A percentile compares a stretch with the other conserved stretches of the same genome.
Evolutionary conservation across 257 asterid genomes (phyloP).

Genomic region (Apocynum venetum): DNA sequence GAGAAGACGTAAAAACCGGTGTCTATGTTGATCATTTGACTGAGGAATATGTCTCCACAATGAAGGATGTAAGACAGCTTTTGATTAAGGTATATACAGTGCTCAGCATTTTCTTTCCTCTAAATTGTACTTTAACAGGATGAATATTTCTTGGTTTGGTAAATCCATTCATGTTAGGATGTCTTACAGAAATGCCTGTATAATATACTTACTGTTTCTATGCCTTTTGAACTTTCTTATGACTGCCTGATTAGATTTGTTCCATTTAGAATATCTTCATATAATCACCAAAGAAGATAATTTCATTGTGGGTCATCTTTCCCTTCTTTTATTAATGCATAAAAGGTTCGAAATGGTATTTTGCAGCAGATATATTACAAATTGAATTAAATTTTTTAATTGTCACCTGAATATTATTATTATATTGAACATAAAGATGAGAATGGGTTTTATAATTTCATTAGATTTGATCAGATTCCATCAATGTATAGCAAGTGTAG

Average conservation of each 20-base stretch:
- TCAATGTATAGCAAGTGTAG: not conserved
- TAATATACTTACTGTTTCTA: not conserved
- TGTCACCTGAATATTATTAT: not conserved
- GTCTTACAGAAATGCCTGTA: not conserved
- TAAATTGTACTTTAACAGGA: not conserved
- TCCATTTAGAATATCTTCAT: not conserved
- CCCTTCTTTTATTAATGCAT: too few relatives aligned
- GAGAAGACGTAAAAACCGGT: conserved; percentile 93
- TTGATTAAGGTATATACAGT: conserved; percentile 63
- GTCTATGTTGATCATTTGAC: conserved; percentile 94
- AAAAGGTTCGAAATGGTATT: not conserved
- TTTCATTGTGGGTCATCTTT: not conserved
- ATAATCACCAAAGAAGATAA: not conserved
- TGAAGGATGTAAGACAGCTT: conserved; percentile 83
- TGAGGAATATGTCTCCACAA: conserved; percentile 86
- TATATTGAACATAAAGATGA: not conserved
- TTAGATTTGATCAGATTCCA: not conserved
- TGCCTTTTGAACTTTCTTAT: not conserved
- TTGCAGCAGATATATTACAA: not conserved
- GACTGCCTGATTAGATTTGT: not conserved
- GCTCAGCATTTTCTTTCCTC: conserved; percentile 7
- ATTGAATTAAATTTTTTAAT: not conserved
- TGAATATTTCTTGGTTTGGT: not conserved
- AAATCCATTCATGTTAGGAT: not conserved
- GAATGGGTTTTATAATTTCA: not conserved